phyloP scores from a whole-genome alignment of 139 green algal genomes.

The Volvox reticuliferus region DNA sequence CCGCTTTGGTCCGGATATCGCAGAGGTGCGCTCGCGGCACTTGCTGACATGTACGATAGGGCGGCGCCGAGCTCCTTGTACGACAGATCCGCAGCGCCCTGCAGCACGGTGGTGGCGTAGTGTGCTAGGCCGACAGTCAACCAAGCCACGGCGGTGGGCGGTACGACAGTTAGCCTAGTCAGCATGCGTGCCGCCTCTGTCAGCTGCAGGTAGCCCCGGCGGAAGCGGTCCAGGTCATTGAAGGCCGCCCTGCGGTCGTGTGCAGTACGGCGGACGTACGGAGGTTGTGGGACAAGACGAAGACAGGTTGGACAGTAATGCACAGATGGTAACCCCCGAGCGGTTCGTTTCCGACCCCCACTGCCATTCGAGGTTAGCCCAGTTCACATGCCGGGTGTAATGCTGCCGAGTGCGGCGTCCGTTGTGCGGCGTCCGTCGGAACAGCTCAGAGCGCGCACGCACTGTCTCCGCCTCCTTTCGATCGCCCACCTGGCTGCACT shows the following conservation, averaged over 20 bases:
- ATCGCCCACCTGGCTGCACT: not conserved
- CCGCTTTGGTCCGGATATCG: not conserved
- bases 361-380: too few relatives aligned
- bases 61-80: slow-evolving; percentile 33
- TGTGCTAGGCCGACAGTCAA: slow-evolving; percentile 9
- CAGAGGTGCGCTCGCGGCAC: too few relatives aligned
- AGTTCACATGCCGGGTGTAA: too few relatives aligned
- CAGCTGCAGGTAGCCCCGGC: slow-evolving; percentile 1
- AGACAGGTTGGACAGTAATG: not conserved
- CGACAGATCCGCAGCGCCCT: slow-evolving; percentile 4
- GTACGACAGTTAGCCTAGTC: not conserved
- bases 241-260: not conserved
- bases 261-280: too few relatives aligned
- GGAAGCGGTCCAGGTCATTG: slow-evolving; percentile 9
- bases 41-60: not conserved
- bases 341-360: too few relatives aligned
- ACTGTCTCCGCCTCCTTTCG: not conserved
- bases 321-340: too few relatives aligned
- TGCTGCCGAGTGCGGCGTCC: too few relatives aligned
- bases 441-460: too few relatives aligned
- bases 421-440: too few relatives aligned
- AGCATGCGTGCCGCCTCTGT: not conserved
- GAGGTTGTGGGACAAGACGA: not conserved
- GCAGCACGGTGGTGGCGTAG: not conserved
- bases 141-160: slow-evolving; percentile 12